phyloP scores from a whole-genome alignment of 2,329 filamentous ascomycete genomes.

The Ophiocordyceps camponoti-rufipedis region DNA sequence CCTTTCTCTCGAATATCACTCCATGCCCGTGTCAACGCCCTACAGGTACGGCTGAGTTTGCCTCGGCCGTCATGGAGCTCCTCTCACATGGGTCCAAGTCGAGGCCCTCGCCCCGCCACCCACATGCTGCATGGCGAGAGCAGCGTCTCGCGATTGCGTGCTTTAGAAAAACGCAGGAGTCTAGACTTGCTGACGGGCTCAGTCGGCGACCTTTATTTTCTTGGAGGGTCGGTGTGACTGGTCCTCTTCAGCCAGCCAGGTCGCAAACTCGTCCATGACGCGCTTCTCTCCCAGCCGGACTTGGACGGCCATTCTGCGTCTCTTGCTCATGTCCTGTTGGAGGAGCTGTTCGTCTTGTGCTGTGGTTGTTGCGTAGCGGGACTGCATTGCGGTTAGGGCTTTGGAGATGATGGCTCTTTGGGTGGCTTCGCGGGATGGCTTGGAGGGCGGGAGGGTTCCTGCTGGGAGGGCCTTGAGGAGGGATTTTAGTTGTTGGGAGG shows the following conservation, averaged over 20 bases:
- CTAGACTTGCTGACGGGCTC: not conserved
- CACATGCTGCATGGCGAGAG: too few relatives aligned
- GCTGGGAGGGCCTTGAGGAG: conserved; percentile 32
- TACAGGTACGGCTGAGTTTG: too few relatives aligned
- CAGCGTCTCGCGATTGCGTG: not conserved
- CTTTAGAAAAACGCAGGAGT: not conserved
- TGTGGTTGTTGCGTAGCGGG: conserved; percentile 23
- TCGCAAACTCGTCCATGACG: conserved; percentile 37
- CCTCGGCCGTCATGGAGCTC: too few relatives aligned
- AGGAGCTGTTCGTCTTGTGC: conserved; percentile 22
- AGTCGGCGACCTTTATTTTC: not conserved
- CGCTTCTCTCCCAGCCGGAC: conserved; percentile 58
- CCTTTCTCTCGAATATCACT: too few relatives aligned
- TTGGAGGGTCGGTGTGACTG: not conserved
- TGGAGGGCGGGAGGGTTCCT: conserved; percentile 25
- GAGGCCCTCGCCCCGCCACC: too few relatives aligned
- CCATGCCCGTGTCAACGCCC: too few relatives aligned
- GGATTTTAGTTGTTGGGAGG: conserved; percentile 30
- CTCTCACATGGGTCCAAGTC: too few relatives aligned
- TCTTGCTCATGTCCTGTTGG: conserved; percentile 10
- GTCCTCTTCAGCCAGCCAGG: conserved; percentile 9
- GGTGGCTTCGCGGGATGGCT: conserved; percentile 28
- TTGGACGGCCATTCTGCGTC: conserved; percentile 40
- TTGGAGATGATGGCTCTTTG: conserved; percentile 20
- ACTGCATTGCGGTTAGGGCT: conserved; percentile 18